Conservation (phyloP, 2,329 filamentous ascomycete genomes). For the Colletotrichum incanum region DNA sequence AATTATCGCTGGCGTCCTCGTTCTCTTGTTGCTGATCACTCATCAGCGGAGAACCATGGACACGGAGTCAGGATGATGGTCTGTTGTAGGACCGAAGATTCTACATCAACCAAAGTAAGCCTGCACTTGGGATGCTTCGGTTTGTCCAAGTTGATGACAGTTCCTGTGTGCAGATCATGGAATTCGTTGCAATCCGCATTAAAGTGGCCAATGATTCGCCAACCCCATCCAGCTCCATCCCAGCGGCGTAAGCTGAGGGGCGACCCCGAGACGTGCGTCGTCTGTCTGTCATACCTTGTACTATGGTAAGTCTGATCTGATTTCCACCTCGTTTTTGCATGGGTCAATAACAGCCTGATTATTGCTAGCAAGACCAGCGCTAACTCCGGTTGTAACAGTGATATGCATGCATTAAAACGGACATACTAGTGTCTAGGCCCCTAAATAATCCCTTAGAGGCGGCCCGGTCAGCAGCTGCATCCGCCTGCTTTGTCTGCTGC, state of each 20-base stretch:
- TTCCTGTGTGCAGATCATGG: not conserved
- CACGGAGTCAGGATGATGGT: not conserved
- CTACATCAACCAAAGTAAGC: not conserved
- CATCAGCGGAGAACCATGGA: not conserved
- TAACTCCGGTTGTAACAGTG: conserved; percentile 7
- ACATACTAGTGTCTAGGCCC: not conserved
- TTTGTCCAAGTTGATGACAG: not conserved
- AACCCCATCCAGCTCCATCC: not conserved
- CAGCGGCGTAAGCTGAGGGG: not conserved
- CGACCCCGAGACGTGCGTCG: not conserved
- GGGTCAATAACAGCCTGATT: not conserved
- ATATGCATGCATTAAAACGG: not conserved
- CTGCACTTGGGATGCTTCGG: not conserved
- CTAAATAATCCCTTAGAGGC: too few relatives aligned
- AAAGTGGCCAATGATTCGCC: not conserved
- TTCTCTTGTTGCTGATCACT: not conserved
- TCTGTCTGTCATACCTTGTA: not conserved
- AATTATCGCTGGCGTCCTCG: not conserved
- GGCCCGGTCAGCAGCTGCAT: not conserved
- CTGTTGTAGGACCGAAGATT: not conserved
- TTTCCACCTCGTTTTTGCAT: not conserved
- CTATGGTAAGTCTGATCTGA: not conserved
- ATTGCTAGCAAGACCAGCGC: not conserved
- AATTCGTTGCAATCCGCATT: not conserved
- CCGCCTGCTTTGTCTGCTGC: not conserved